Percentiles rank a stretch among this genome's conserved stretches.
Evolutionary conservation across 2,329 filamentous ascomycete species (phyloP).

Genomic region (Hymenotorrendiella dingleyae): DNA sequence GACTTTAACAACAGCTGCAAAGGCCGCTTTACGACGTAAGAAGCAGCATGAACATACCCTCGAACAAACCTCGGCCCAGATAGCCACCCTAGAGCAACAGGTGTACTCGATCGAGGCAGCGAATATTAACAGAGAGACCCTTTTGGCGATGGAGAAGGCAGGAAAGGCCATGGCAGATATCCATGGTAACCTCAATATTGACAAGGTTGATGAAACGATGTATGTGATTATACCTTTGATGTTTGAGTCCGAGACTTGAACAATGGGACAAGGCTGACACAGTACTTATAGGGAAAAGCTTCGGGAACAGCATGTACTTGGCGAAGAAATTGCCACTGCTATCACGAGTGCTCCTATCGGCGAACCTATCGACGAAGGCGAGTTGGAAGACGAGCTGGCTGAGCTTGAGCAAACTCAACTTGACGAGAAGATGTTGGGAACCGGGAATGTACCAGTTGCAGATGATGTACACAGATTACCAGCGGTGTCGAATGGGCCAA

Average conservation of each 20-base stretch:
- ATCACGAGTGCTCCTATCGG: slow-evolving; percentile 67
- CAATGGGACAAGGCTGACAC: no score
- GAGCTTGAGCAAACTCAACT: slow-evolving; percentile 85
- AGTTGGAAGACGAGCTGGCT: slow-evolving; percentile 81
- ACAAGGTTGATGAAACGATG: slow-evolving; percentile 95
- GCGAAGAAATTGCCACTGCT: slow-evolving; percentile 83
- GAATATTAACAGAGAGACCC: slow-evolving; percentile 97
- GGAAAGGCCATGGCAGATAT: slow-evolving; percentile 89
- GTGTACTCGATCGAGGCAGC: slow-evolving; percentile 96
- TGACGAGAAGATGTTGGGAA: slow-evolving; percentile 89
- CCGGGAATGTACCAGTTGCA: slow-evolving; percentile 74
- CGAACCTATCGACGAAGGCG: slow-evolving; percentile 74
- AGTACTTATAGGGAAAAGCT: slow-evolving; percentile 66
- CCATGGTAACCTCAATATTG: slow-evolving; percentile 81
- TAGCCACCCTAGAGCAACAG: slow-evolving; percentile 87
- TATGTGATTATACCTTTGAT: slow-evolving; percentile 43
- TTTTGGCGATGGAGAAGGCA: slow-evolving; percentile 89
- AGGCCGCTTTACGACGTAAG: slow-evolving; percentile 85
- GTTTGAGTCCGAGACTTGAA: slow-evolving; percentile 10
- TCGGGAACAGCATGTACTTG: slow-evolving; percentile 85
- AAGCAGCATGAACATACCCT: slow-evolving; percentile 89
- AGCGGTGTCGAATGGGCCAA: slow-evolving; percentile 64
- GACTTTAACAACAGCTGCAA: slow-evolving; percentile 61
- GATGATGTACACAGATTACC: slow-evolving; percentile 76
- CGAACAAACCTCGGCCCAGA: slow-evolving; percentile 84